These are phyloP conservation scores for Acanthamoeba royreba DNA, from an alignment of 208 protist species.

Conservation along the genomic window DNA sequence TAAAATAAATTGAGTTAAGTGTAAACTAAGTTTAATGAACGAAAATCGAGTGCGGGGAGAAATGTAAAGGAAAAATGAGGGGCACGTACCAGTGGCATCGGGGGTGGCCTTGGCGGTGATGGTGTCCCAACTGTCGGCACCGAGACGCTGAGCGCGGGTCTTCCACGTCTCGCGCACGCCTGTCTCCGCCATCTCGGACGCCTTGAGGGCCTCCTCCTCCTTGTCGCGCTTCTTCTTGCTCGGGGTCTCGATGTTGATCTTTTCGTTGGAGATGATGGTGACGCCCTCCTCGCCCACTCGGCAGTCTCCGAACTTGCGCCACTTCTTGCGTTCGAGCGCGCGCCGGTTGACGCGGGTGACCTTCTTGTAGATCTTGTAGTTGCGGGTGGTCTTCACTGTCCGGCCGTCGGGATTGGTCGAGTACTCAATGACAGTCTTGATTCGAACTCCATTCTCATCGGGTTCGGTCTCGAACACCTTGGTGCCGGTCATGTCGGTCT, in stretches of 20 bases:
- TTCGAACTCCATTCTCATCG: neutral
- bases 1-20: too few relatives aligned
- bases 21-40: too few relatives aligned
- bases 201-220: constrained; percentile 24
- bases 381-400: constrained; percentile 45
- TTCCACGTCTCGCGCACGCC: neutral
- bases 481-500: constrained; percentile 38
- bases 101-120: neutral
- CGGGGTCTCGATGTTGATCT: neutral
- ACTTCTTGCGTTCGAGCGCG: neutral
- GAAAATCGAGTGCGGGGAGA: too few relatives aligned
- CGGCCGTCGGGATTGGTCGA: constrained; percentile 18
- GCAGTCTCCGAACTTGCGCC: constrained; percentile 22
- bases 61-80: too few relatives aligned
- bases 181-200: neutral
- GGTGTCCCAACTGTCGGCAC: constrained; percentile 21
- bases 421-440: constrained; percentile 51
- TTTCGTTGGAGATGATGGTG: neutral
- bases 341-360: neutral
- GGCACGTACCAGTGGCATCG: neutral
- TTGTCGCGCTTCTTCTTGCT: constrained; percentile 18
- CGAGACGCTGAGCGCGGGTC: neutral
- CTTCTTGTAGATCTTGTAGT: constrained; percentile 50
- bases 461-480: constrained; percentile 21
- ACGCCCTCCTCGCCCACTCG: neutral